Percentiles rank a stretch among this genome's conserved stretches.
phyloP scores from a whole-genome alignment of 805 yeast species.

The Dipodascus geniculatus region DNA sequence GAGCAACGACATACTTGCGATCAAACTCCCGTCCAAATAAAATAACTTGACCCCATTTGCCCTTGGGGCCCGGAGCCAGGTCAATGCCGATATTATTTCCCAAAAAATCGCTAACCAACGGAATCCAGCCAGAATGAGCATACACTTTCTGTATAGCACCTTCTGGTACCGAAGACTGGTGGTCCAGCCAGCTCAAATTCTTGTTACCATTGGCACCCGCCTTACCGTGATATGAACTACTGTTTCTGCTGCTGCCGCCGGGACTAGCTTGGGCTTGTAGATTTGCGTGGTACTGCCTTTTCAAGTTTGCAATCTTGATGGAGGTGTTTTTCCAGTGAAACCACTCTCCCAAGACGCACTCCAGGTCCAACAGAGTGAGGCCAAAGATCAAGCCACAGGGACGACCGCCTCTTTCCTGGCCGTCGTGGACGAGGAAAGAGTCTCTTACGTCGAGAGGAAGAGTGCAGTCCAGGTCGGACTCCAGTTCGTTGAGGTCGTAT shows the following conservation, averaged over 20 bases:
- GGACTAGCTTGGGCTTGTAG: background rate
- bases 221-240: slow-evolving; percentile 9
- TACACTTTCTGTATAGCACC: slow-evolving; percentile 61
- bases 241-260: background rate
- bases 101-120: slow-evolving; percentile 72
- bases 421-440: slow-evolving; percentile 75
- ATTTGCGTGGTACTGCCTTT: background rate
- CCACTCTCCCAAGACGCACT: slow-evolving; percentile 69
- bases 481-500: slow-evolving; percentile 72
- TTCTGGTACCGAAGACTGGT: slow-evolving; percentile 66
- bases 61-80: slow-evolving; percentile 67
- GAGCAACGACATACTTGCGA: slow-evolving; percentile 75
- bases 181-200: slow-evolving; percentile 26
- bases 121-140: slow-evolving; percentile 90
- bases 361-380: slow-evolving; percentile 65
- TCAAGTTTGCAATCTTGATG: slow-evolving; percentile 12
- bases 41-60: slow-evolving; percentile 84
- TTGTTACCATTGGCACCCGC: background rate
- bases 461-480: slow-evolving; percentile 57
- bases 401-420: slow-evolving; percentile 71
- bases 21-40: slow-evolving; percentile 91
- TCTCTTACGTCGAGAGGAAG: slow-evolving; percentile 79
- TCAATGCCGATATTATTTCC: slow-evolving; percentile 95
- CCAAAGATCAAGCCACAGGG: slow-evolving; percentile 75
- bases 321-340: slow-evolving; percentile 61